A percentile compares a stretch with the other conserved stretches of the same genome.
Evolutionary conservation across 352 stramenopile species (phyloP).

Genomic region (Globisporangium abappressorium): DNA sequence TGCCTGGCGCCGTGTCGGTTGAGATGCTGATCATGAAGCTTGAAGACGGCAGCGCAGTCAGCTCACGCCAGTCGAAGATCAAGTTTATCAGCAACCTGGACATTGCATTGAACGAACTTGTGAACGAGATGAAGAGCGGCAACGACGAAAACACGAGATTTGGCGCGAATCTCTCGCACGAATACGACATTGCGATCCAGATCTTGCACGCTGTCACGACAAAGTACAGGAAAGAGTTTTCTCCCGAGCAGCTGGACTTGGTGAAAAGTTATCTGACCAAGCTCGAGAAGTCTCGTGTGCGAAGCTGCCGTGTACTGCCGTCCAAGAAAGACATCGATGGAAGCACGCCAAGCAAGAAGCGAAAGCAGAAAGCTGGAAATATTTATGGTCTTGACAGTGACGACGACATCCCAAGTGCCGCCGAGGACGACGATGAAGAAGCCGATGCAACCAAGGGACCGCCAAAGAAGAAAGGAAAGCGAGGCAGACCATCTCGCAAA

Average conservation of each 20-base stretch:
- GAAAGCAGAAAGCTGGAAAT: conserved; percentile 4
- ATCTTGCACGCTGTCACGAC: conserved; percentile 73
- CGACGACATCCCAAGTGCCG: conserved; percentile 25
- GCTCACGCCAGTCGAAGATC: conserved; percentile 79
- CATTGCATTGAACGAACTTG: conserved; percentile 68
- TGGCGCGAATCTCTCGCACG: conserved; percentile 65
- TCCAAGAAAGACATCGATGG: conserved; percentile 30
- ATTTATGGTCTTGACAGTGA: conserved; percentile 36
- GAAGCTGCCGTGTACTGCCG: conserved; percentile 58
- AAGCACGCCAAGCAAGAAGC: conserved; percentile 25
- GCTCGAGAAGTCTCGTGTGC: conserved; percentile 80
- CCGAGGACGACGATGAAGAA: conserved; percentile 43
- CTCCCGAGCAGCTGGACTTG: conserved; percentile 76
- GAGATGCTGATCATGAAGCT: conserved; percentile 87
- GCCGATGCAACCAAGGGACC: conserved; percentile 21
- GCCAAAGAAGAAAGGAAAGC: conserved; percentile 33
- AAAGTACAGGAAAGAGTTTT: conserved; percentile 82
- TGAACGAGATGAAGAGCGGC: conserved; percentile 54
- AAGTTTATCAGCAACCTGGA: conserved; percentile 89
- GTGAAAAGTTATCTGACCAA: conserved; percentile 70
- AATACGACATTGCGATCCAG: conserved; percentile 86
- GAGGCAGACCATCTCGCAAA: conserved; percentile 31
- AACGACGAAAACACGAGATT: conserved; percentile 46
- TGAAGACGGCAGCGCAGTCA: conserved; percentile 82
- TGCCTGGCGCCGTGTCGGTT: conserved; percentile 80